A percentile compares a stretch with the other conserved stretches of the same genome.
Conservation (phyloP, 257 asterid genomes). For the Anisodus tanguticus region DNA sequence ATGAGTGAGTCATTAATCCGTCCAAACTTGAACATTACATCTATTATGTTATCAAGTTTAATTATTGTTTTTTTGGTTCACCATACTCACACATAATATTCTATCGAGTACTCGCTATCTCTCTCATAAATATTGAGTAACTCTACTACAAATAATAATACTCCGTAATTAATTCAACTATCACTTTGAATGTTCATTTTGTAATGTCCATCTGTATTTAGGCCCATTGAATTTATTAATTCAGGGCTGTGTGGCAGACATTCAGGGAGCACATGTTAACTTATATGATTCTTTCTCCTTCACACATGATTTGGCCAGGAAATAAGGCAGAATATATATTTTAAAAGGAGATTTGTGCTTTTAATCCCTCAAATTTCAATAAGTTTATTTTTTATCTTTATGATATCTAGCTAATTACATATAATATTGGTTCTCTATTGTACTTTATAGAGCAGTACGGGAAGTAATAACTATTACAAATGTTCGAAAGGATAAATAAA, state of each 20-base stretch:
- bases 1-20: too few species aligned
- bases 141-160: too few species aligned
- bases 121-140: too few species aligned
- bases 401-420: background rate
- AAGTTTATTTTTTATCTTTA: background rate
- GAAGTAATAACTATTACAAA: too few species aligned
- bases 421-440: too few species aligned
- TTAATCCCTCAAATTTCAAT: background rate
- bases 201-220: background rate
- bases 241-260: background rate
- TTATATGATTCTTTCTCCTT: background rate
- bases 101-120: too few species aligned
- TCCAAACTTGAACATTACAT: too few species aligned
- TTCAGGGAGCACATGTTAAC: background rate
- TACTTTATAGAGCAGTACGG: too few species aligned
- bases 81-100: too few species aligned
- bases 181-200: background rate
- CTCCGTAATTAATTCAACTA: background rate
- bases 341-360: background rate
- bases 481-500: too few species aligned
- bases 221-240: slow-evolving; percentile 14
- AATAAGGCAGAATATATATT: background rate
- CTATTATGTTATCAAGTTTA: too few species aligned
- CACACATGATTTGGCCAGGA: background rate
- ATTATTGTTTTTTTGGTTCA: too few species aligned